phyloP scores from a whole-genome alignment of 495 filamentous ascomycete genomes.

The Cercophora sp. region DNA sequence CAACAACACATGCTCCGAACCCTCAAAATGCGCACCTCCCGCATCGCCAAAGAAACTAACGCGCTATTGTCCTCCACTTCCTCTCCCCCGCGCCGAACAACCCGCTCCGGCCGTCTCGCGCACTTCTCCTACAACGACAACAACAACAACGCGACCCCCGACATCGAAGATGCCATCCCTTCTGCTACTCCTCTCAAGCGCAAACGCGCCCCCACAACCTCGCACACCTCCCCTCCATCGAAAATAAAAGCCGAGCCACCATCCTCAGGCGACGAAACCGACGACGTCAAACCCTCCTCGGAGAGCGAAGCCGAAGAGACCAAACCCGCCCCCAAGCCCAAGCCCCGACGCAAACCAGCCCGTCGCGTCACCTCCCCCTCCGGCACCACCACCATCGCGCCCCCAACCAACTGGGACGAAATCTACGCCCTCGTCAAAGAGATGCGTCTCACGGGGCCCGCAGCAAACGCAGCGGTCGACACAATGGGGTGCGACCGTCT shows the following conservation, averaged over 20 bases:
- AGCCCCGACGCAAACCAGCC: slow-evolving; percentile 54
- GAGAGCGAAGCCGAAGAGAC: slow-evolving; percentile 13
- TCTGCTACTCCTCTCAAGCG: too few species aligned
- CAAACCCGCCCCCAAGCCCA: slow-evolving; percentile 25
- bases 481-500: slow-evolving; percentile 95
- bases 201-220: slow-evolving; percentile 3
- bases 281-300: slow-evolving; percentile 1
- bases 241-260: slow-evolving; percentile 20
- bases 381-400: slow-evolving; percentile 51
- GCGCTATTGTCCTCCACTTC: slow-evolving; percentile 14
- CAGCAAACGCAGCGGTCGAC: slow-evolving; percentile 75
- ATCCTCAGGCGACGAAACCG: neutral
- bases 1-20: neutral
- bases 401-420: slow-evolving; percentile 80
- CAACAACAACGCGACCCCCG: slow-evolving; percentile 34
- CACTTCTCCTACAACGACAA: slow-evolving; percentile 37
- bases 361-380: slow-evolving; percentile 56
- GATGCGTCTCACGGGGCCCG: slow-evolving; percentile 70
- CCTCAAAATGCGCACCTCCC: slow-evolving; percentile 57
- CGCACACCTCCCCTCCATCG: slow-evolving; percentile 12
- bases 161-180: slow-evolving; percentile 62
- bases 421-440: slow-evolving; percentile 72
- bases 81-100: slow-evolving; percentile 41
- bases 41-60: slow-evolving; percentile 52
- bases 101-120: slow-evolving; percentile 37